Conservation (phyloP, 495 filamentous ascomycete species). For the Diplogelasinospora grovesii region DNA sequence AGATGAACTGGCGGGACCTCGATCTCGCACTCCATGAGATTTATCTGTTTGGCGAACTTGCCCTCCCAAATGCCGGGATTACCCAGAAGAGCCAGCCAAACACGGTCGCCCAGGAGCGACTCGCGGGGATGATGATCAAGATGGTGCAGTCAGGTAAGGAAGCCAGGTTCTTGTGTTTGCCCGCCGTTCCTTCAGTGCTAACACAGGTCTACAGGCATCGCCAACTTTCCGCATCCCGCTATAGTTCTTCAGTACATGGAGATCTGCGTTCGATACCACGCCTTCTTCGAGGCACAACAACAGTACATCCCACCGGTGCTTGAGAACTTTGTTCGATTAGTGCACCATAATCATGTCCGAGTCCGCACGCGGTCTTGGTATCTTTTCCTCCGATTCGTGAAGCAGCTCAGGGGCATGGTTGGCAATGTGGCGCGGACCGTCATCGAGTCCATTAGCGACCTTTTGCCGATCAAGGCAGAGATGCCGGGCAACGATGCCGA, state of each 20-base stretch:
- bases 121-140: slow-evolving; percentile 84
- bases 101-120: slow-evolving; percentile 62
- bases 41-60: slow-evolving; percentile 91
- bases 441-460: slow-evolving; percentile 80
- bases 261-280: slow-evolving; percentile 85
- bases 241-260: slow-evolving; percentile 97
- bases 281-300: slow-evolving; percentile 83
- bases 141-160: slow-evolving; percentile 85
- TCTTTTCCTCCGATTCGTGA: slow-evolving; percentile 88
- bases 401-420: slow-evolving; percentile 72
- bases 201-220: slow-evolving; percentile 54
- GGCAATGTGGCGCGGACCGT: slow-evolving; percentile 85
- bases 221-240: slow-evolving; percentile 79
- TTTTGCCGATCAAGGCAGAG: slow-evolving; percentile 87
- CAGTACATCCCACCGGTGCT: slow-evolving; percentile 74
- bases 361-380: slow-evolving; percentile 93
- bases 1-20: slow-evolving; percentile 89
- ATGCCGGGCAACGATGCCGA: slow-evolving; percentile 67
- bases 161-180: neutral
- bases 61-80: slow-evolving; percentile 74
- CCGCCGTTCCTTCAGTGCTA: slow-evolving; percentile 1
- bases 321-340: slow-evolving; percentile 85
- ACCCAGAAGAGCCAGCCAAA: slow-evolving; percentile 75
- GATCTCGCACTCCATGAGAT: slow-evolving; percentile 96
- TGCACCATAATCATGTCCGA: slow-evolving; percentile 77